Evolutionary conservation across 148 eudicot species (phyloP).

Genomic region (Mesembryanthemum crystallinum): DNA sequence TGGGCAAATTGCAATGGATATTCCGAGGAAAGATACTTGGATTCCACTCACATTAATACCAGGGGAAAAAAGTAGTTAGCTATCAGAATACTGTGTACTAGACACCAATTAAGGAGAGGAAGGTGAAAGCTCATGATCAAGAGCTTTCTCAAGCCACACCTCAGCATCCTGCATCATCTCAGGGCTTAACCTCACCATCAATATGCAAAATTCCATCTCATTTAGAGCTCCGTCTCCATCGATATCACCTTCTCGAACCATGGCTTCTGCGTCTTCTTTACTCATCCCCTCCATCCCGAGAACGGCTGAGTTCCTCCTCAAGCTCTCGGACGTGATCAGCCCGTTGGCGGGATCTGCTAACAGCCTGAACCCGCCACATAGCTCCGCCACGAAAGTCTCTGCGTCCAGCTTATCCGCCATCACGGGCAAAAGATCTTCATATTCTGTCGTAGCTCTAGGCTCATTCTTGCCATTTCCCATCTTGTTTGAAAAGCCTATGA

Average conservation of each 20-base stretch:
- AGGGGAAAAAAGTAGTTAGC: no score
- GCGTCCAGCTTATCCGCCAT: conserved; percentile 35
- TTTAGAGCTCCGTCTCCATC: conserved; percentile 32
- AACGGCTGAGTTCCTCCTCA: conserved; percentile 32
- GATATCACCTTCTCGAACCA: conserved; percentile 34
- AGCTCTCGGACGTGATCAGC: conserved; percentile 34
- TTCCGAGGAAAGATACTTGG: background rate
- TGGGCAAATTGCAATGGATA: background rate
- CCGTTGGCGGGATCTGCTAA: conserved; percentile 25
- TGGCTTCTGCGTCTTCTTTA: conserved; percentile 24
- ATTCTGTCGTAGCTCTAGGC: background rate
- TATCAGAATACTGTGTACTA: background rate
- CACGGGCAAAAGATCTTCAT: conserved; percentile 28
- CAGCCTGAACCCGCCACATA: conserved; percentile 32
- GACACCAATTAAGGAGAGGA: background rate
- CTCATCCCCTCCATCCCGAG: conserved; percentile 34
- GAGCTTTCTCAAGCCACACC: conserved; percentile 29
- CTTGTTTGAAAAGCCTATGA: background rate
- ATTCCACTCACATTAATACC: background rate
- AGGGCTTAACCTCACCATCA: conserved; percentile 43
- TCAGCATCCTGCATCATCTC: conserved; percentile 32
- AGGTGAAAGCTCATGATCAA: conserved; percentile 18
- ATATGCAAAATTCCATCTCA: conserved; percentile 34
- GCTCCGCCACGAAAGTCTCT: conserved; percentile 31
- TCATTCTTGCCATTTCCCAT: conserved; percentile 22